Conservation (phyloP, 177 flowering plant genomes). For the Vitis hybrid region DNA sequence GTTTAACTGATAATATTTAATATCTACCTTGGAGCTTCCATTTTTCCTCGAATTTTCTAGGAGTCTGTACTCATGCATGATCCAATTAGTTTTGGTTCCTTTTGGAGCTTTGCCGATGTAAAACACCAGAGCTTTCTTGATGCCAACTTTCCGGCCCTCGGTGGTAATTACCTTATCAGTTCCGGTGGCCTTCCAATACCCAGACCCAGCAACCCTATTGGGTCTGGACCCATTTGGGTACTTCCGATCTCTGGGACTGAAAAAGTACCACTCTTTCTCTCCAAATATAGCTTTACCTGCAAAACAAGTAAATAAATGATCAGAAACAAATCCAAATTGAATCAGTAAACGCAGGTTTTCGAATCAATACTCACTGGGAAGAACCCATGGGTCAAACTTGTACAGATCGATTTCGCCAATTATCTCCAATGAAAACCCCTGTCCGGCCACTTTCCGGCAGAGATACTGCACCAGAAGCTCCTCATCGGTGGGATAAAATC, state of each 20-base stretch:
- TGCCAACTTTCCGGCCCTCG: conserved; percentile 62
- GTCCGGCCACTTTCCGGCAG: conserved; percentile 61
- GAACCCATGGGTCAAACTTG: conserved; percentile 78
- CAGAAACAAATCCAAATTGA: not conserved
- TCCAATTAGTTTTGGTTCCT: conserved; percentile 84
- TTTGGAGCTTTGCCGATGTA: conserved; percentile 79
- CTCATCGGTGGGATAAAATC: conserved; percentile 80
- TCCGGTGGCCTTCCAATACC: conserved; percentile 90
- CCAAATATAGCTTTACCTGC: conserved; percentile 70
- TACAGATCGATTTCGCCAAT: conserved; percentile 75
- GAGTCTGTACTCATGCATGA: conserved; percentile 83
- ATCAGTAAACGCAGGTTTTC: not conserved
- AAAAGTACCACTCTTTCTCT: conserved; percentile 86
- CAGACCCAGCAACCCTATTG: conserved; percentile 75
- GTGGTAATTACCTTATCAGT: conserved; percentile 63
- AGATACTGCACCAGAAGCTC: conserved; percentile 73
- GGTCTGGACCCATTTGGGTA: conserved; percentile 82
- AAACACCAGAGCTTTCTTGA: conserved; percentile 77
- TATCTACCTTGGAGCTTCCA: conserved; percentile 48
- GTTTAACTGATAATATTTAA: not conserved
- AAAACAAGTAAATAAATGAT: not conserved
- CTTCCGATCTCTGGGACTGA: conserved; percentile 74
- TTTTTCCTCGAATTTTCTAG: conserved; percentile 36
- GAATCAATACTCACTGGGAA: conserved; percentile 53
- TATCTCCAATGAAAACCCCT: conserved; percentile 43